Evolutionary conservation across 202 grass and related monocot genomes (phyloP), one percentile per base, ranked within the genome.

Genomic region (Setaria viridis): DNA sequence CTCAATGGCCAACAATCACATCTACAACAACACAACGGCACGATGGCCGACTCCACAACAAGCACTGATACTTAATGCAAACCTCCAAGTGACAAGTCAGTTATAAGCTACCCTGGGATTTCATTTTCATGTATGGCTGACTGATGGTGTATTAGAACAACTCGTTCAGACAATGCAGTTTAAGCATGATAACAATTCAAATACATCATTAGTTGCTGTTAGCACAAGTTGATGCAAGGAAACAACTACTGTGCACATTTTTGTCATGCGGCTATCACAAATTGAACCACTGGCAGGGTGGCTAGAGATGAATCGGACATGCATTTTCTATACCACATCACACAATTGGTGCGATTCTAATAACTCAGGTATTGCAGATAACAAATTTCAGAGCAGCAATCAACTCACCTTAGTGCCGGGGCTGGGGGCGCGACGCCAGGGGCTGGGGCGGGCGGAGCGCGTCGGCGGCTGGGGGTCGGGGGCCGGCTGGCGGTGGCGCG

Each of bases 361-460:
- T 15, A 48, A 72, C 12, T 30, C 17, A 29, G 13, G 45, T 34
- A 20, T 55, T 8, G 16, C 71, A 73, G 5, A 7, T 19, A 55
- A 55, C 53, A 20, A 6, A 55, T 58, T 21, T 8, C 19, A 54
- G 14, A 15, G 30, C 29, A 37, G 50, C 55, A 35, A 53, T 13
- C 70, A 53, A 25, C 86, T 59, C 62, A 93, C 91, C 87, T 93
- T 90, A 49, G 91, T 93, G 55, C 91, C 91, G 47, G 91, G 91
- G 16, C 91, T 84, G 9, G 79, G 25, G 25, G 25, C 25, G 25
- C 25, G 25, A 25, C 25, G 25, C 25, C 25, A 25, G 25, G 25
- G 25, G 25, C 25, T 25, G 25, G 25, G 25, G 25, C 25, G 25
- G 25, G 25, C 25, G 25, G 25, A 25, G n/a, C n/a, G n/a, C n/a